Conservation (phyloP, 176 grass and related monocot genomes). For the Triticum timopheevii region DNA sequence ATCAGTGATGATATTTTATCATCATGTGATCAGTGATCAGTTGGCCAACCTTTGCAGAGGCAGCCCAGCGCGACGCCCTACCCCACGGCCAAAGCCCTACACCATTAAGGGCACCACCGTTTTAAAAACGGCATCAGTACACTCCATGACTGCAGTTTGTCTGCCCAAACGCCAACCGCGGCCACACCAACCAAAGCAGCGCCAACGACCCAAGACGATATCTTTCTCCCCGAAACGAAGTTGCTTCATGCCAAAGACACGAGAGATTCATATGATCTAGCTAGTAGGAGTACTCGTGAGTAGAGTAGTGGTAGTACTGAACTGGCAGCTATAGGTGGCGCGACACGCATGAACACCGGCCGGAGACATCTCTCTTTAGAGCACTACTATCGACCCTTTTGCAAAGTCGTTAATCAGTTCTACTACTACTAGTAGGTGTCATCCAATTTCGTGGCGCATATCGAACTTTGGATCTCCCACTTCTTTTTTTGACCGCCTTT, state of each 20-base stretch:
- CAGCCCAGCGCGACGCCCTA: conserved; percentile 23
- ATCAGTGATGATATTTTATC: neutral
- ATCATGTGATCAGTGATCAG: neutral
- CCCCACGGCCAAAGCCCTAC: conserved; percentile 18
- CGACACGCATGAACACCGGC: conserved; percentile 28
- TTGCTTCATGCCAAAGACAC: conserved; percentile 51
- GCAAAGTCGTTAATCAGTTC: conserved; percentile 25
- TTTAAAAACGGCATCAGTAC: conserved; percentile 40
- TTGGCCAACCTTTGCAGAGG: conserved; percentile 28
- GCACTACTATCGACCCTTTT: neutral
- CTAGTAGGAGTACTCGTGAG: neutral
- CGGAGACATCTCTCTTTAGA: neutral
- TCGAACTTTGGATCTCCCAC: conserved; percentile 23
- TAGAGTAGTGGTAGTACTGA: neutral
- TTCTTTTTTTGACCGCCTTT: conserved; percentile 55
- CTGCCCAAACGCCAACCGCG: conserved; percentile 44
- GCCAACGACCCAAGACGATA: conserved; percentile 10
- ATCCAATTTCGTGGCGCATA: conserved; percentile 4
- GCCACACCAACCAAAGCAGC: conserved; percentile 51
- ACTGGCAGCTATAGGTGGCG: no score
- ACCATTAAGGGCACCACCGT: conserved; percentile 10
- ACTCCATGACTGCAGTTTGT: conserved; percentile 45
- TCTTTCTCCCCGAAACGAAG: neutral
- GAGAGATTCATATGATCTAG: conserved; percentile 41
- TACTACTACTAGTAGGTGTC: neutral